Conservation (phyloP, 2,329 filamentous ascomycete species). For the Trichoderma lentiforme region DNA sequence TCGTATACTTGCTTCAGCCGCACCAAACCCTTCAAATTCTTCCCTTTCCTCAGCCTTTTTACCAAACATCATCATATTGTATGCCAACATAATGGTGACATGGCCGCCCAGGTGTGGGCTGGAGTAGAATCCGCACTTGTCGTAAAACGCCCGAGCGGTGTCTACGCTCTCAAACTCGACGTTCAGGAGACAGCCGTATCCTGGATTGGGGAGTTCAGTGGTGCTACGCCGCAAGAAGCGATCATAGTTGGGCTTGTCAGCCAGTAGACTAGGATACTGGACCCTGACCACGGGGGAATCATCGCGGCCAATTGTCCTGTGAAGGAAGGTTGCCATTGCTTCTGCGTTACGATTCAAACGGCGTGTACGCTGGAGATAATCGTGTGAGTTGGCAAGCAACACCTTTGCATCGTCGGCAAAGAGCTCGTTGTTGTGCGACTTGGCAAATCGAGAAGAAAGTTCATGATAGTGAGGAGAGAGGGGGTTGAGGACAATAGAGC, state of each 20-base stretch:
- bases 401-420: conserved; percentile 45
- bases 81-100: conserved; percentile 47
- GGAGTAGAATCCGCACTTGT: conserved; percentile 46
- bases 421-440: conserved; percentile 41
- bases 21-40: conserved; percentile 38
- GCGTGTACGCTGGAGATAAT: conserved; percentile 40
- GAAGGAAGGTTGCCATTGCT: conserved; percentile 40
- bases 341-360: conserved; percentile 44
- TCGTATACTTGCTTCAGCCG: conserved; percentile 41
- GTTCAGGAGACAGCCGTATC: conserved; percentile 54
- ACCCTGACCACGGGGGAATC: conserved; percentile 39
- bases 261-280: conserved; percentile 42
- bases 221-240: conserved; percentile 37
- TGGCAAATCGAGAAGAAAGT: conserved; percentile 33
- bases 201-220: conserved; percentile 45
- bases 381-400: conserved; percentile 44
- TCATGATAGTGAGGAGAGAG: conserved; percentile 38
- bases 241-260: conserved; percentile 33
- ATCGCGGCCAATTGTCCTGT: conserved; percentile 28
- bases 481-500: conserved; percentile 49
- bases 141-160: conserved; percentile 46
- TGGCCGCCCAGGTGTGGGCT: conserved; percentile 55
- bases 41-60: conserved; percentile 36
- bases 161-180: conserved; percentile 47
- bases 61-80: conserved; percentile 44